Conservation (phyloP, 495 filamentous ascomycete genomes). For the Daldinia concentrica region DNA sequence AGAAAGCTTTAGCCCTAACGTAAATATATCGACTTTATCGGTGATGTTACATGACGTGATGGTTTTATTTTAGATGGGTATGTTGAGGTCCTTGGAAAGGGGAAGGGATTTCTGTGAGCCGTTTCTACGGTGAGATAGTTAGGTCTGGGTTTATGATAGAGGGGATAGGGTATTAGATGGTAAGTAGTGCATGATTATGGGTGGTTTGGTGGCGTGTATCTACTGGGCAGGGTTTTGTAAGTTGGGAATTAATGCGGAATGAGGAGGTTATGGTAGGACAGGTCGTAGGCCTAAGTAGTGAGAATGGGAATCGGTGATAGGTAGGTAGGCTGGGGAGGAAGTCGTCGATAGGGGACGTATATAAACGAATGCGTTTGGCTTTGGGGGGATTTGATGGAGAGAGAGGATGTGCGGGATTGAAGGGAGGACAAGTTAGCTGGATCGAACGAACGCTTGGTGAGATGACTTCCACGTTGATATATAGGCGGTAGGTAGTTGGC, state of each 20-base stretch:
- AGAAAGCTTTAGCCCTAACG: slow-evolving; percentile 20
- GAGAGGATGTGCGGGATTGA: too few relatives aligned
- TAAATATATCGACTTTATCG: background rate
- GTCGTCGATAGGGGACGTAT: too few relatives aligned
- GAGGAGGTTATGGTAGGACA: too few relatives aligned
- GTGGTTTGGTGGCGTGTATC: background rate
- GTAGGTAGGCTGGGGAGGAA: too few relatives aligned
- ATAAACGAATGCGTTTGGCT: too few relatives aligned
- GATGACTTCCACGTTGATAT: too few relatives aligned
- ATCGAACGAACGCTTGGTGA: too few relatives aligned
- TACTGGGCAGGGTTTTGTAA: background rate
- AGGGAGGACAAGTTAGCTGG: too few relatives aligned
- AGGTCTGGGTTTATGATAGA: background rate
- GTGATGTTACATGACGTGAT: background rate
- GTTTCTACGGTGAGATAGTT: background rate
- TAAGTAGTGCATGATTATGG: background rate
- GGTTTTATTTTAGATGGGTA: background rate
- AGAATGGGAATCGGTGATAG: too few relatives aligned
- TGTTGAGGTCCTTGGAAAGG: background rate
- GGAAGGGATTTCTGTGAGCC: background rate
- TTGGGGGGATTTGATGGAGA: too few relatives aligned
- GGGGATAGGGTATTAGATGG: background rate
- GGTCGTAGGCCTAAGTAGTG: too few relatives aligned
- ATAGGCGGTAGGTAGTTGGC: background rate
- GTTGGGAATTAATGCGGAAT: too few relatives aligned